phyloP scores from a whole-genome alignment of 805 yeast species.

The Saturnispora serradocipensis region DNA sequence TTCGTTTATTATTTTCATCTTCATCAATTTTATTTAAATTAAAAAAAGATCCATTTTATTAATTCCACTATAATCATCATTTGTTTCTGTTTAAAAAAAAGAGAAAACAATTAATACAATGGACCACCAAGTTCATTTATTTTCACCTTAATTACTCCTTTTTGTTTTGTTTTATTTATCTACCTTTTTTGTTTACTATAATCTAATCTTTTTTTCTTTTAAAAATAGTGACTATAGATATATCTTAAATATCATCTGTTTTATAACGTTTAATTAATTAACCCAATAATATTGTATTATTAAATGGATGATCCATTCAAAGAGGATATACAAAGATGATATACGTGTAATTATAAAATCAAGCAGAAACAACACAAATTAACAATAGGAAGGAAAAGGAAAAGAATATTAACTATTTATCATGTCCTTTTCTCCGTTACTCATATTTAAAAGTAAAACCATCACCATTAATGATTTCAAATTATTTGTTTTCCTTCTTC shows the following conservation, averaged over 20 bases:
- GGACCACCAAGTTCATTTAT: neutral
- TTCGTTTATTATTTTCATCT: neutral
- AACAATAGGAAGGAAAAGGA: too few relatives aligned
- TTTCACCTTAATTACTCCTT: neutral
- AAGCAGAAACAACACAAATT: neutral
- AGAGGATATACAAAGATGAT: neutral
- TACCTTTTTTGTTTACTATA: neutral
- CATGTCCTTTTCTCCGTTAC: neutral
- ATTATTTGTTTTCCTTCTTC: neutral
- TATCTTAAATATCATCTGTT: neutral
- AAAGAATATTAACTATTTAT: too few relatives aligned
- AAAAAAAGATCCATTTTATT: neutral
- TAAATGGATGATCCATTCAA: too few relatives aligned
- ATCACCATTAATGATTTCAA: neutral
- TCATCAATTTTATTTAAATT: too few relatives aligned
- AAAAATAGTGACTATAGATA: neutral
- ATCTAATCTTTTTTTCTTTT: neutral
- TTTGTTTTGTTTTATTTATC: neutral
- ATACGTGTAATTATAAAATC: neutral
- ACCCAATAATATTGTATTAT: too few relatives aligned
- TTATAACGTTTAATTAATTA: neutral
- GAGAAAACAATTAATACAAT: neutral
- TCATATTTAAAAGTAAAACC: neutral
- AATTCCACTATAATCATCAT: neutral
- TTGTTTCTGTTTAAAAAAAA: too few relatives aligned